Base-by-base conservation (phyloP, 805 yeast species). In the Hyphopichia homilentoma region DNA sequence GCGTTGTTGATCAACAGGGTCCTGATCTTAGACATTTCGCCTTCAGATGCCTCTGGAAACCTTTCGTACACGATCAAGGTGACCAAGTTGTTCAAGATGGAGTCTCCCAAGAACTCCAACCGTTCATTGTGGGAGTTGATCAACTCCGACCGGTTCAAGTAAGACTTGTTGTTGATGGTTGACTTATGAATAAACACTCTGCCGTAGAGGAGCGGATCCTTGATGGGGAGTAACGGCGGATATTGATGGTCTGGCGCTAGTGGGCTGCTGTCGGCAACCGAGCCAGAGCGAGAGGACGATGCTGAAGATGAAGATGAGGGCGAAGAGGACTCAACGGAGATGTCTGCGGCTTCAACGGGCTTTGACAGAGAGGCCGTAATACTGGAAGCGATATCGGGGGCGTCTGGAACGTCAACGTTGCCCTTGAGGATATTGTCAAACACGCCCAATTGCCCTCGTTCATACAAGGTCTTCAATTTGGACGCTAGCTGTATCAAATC, bases 71-170 rank as follows among this genome's bases (percentile, higher is more conserved):
- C 65, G 25, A 89, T 68, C 36, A 73, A 62, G 0, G 96, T 81
- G 33, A 84, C 78, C n/a, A 81, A 64, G 33, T 73, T 73, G 50
- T 85, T 84, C 38, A 90, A 61, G 14, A 87, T 74, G 1, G 97
- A 79, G 60, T 90, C 97, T 11, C 97, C 97, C 27, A 86, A 62
- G 50, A 87, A 90, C 61, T 90, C 97, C 15, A 88, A 64, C 30
- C 96, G 69, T 65, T 89, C 97, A 54, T 90, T 85, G 46, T 86
- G 89, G 2, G 79, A 63, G 32, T 69, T 62, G 16, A 82, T 62
- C 33, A 73, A 63, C 42, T 82, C 90, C 4, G 61, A 55, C 30
- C 70, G 75, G n/a, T 75, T 62, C 29, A 81, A 54, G 42, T 75
- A 76, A 4, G 74, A 54, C 39, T 75, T 73, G 41, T 74, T 75